Conservation (phyloP, 2,329 filamentous ascomycete species). For the Aspergillus puulaauensis region DNA sequence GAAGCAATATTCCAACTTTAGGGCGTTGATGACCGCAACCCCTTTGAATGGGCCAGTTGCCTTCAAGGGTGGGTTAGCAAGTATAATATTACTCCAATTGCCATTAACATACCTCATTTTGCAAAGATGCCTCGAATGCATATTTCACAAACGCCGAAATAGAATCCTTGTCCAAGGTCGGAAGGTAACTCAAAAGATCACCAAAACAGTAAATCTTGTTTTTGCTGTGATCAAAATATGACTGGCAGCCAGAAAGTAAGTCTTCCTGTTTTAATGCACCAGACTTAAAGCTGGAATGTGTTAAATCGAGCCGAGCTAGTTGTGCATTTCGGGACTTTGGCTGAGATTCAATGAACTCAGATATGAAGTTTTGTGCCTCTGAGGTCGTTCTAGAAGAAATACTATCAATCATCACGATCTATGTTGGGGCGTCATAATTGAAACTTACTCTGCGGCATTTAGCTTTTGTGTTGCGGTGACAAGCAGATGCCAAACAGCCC, state of each 20-base stretch:
- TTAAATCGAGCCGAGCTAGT: constrained; percentile 37
- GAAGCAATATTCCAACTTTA: constrained; percentile 46
- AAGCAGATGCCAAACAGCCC: constrained; percentile 47
- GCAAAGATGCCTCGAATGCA: constrained; percentile 19
- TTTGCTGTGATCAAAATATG: constrained; percentile 43
- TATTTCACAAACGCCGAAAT: constrained; percentile 30
- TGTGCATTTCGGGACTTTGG: constrained; percentile 45
- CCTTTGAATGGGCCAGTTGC: constrained; percentile 23
- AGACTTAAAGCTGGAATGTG: constrained; percentile 24
- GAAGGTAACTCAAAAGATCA: constrained; percentile 41
- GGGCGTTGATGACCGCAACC: constrained; percentile 40
- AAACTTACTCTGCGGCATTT: constrained; percentile 34
- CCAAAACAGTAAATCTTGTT: constrained; percentile 47
- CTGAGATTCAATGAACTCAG: constrained; percentile 31
- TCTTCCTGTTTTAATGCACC: constrained; percentile 28
- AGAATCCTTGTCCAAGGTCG: constrained; percentile 26
- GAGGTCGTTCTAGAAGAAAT: constrained; percentile 26
- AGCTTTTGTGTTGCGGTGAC: constrained; percentile 34
- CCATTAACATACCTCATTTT: constrained; percentile 24
- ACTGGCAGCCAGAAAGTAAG: constrained; percentile 38
- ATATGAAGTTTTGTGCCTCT: constrained; percentile 34
- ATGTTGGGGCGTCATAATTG: background rate
- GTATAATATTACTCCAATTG: background rate
- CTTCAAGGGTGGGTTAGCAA: constrained; percentile 15
- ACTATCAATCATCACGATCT: constrained; percentile 7